These are phyloP conservation scores for Schizosaccharomyces pombe DNA, from an alignment of 805 yeast species.

Conservation along the genomic window DNA sequence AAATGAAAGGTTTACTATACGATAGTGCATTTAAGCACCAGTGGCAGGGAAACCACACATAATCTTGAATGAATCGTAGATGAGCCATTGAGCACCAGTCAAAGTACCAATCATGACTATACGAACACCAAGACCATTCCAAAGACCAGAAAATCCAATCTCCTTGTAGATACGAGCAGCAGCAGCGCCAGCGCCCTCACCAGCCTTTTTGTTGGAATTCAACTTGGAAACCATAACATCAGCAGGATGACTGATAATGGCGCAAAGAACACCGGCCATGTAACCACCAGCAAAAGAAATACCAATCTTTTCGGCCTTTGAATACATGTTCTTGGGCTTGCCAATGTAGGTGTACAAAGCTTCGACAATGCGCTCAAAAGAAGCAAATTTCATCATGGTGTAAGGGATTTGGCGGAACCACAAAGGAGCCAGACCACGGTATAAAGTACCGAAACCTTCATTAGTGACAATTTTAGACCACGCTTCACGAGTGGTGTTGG, in stretches of 20 bases:
- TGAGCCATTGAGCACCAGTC: slow-evolving; percentile 80
- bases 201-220: slow-evolving; percentile 31
- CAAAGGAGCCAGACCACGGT: slow-evolving; percentile 91
- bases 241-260: slow-evolving; percentile 71
- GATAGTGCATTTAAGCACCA: not conserved
- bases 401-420: slow-evolving; percentile 85
- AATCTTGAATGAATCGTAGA: slow-evolving; percentile 25
- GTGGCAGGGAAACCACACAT: slow-evolving; percentile 3
- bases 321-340: slow-evolving; percentile 36
- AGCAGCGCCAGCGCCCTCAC: slow-evolving; percentile 35
- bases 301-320: slow-evolving; percentile 49
- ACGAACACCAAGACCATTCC: slow-evolving; percentile 76
- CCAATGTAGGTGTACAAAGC: slow-evolving; percentile 40
- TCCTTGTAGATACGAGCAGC: slow-evolving; percentile 36
- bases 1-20: not conserved
- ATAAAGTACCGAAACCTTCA: slow-evolving; percentile 79
- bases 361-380: slow-evolving; percentile 63
- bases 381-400: slow-evolving; percentile 71
- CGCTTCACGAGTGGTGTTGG: slow-evolving; percentile 67
- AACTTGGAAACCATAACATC: slow-evolving; percentile 79
- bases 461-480: slow-evolving; percentile 67
- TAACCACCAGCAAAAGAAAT: slow-evolving; percentile 70
- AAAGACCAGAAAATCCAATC: slow-evolving; percentile 57
- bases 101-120: slow-evolving; percentile 75
- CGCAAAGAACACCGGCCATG: slow-evolving; percentile 74